phyloP scores from a whole-genome alignment of 1,284 basidiomycete species.

The Microstroma glucosiphilum region DNA sequence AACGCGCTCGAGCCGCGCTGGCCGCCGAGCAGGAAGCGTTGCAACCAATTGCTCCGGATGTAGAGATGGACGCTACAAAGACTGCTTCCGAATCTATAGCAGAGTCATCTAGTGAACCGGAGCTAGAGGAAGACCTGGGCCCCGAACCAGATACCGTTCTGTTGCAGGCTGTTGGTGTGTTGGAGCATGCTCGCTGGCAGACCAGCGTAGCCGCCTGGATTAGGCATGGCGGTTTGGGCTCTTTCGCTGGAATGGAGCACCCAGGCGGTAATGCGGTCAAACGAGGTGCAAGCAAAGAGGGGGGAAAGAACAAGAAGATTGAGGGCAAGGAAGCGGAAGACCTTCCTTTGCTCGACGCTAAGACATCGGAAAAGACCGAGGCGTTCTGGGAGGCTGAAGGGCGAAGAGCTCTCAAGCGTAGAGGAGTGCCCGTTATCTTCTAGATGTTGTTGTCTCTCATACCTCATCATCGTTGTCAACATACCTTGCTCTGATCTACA shows the following conservation, averaged over 20 bases:
- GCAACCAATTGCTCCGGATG: too few species aligned
- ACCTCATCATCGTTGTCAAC: not conserved
- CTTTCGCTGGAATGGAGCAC: constrained; percentile 10
- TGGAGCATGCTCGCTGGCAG: constrained; percentile 33
- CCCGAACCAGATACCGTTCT: constrained; percentile 33
- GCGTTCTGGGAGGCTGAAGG: constrained; percentile 13
- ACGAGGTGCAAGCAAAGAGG: not conserved
- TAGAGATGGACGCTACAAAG: not conserved
- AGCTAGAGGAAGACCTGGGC: not conserved
- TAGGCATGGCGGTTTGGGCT: constrained; percentile 20
- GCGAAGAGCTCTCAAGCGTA: not conserved
- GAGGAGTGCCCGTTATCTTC: not conserved
- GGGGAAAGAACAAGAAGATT: not conserved
- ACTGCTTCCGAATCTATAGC: not conserved
- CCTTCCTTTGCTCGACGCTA: constrained; percentile 1
- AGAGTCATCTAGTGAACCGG: not conserved
- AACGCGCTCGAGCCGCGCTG: not conserved
- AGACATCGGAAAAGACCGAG: constrained; percentile 1
- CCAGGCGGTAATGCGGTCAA: constrained; percentile 4
- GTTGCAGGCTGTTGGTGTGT: constrained; percentile 43
- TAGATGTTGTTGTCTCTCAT: not conserved
- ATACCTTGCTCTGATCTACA: constrained; percentile 1
- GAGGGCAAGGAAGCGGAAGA: not conserved
- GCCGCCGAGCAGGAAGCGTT: not conserved
- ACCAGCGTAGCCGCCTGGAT: constrained; percentile 36